These are phyloP conservation scores for Leishmania braziliensis DNA, from an alignment of 208 protist genomes.

Conservation along the genomic window DNA sequence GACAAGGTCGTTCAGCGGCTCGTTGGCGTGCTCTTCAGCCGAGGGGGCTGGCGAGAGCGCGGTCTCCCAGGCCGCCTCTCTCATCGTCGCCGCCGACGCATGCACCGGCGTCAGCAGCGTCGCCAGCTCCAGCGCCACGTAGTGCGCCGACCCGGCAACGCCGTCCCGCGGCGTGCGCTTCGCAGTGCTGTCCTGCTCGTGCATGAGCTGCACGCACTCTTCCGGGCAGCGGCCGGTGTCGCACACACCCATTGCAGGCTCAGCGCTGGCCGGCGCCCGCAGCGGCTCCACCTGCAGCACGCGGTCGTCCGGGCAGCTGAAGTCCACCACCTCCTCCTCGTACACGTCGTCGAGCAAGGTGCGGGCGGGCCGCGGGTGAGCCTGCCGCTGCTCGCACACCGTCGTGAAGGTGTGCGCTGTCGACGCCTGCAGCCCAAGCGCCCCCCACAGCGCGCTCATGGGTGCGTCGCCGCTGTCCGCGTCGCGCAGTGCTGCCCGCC, in stretches of 20 bases:
- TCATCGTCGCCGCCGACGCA: not conserved
- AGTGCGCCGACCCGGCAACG: conserved; percentile 12
- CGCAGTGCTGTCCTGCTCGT: not conserved
- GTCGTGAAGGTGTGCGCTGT: not conserved
- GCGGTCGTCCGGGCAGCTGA: conserved; percentile 19
- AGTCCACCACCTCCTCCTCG: conserved; percentile 26
- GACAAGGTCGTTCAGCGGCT: conserved; percentile 18
- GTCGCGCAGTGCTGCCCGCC: conserved; percentile 1
- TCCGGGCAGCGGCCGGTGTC: not conserved
- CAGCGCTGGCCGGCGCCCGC: not conserved
- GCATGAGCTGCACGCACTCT: not conserved
- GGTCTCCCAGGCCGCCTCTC: conserved; percentile 12
- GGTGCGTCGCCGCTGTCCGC: not conserved
- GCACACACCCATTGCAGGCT: not conserved
- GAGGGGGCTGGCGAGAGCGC: not conserved
- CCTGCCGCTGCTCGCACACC: conserved; percentile 8
- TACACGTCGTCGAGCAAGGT: conserved; percentile 26
- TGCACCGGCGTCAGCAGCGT: conserved; percentile 22
- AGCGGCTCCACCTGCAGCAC: conserved; percentile 15
- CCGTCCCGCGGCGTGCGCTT: not conserved
- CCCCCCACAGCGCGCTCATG: conserved; percentile 16
- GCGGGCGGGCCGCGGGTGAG: conserved; percentile 6
- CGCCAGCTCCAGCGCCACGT: conserved; percentile 24
- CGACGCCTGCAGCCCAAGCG: conserved; percentile 6
- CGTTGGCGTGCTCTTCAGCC: conserved; percentile 5